Evolutionary conservation across 257 asterid genomes (phyloP).

Genomic region (Capsicum pubescens): DNA sequence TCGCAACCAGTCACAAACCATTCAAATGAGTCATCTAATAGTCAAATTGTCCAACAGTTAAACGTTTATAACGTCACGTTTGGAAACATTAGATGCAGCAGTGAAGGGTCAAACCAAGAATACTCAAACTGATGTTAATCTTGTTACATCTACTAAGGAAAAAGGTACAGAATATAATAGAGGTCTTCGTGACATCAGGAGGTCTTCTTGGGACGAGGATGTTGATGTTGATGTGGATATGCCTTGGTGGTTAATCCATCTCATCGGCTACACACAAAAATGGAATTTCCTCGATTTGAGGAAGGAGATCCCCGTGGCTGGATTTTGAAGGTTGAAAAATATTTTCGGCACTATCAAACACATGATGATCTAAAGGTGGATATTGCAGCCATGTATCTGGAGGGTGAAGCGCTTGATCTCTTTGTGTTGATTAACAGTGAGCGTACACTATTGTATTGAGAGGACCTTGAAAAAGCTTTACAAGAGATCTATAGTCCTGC

Average conservation of each 20-base stretch:
- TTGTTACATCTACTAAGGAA: not conserved
- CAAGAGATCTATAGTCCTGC: slow-evolving; percentile 7
- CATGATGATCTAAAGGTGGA: slow-evolving; percentile 2
- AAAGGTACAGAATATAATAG: not conserved
- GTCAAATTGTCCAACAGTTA: not conserved
- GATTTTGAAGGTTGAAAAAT: not conserved
- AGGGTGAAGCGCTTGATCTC: slow-evolving; percentile 19
- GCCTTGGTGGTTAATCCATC: not conserved
- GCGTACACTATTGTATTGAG: not conserved
- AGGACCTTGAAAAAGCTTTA: not conserved
- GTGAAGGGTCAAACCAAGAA: not conserved
- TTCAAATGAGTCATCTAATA: not conserved
- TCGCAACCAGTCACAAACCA: not conserved
- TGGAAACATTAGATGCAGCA: not conserved
- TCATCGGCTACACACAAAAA: not conserved
- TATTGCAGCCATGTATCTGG: slow-evolving; percentile 23
- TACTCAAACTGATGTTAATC: not conserved
- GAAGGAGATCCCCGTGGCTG: not conserved
- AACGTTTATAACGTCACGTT: not conserved
- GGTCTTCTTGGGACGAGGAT: too few species aligned
- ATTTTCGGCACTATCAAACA: not conserved
- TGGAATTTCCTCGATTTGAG: not conserved
- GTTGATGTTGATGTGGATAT: not conserved
- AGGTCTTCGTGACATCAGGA: not conserved
- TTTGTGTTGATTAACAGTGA: slow-evolving; percentile 1